Evolutionary conservation across 2,329 filamentous ascomycete species (phyloP).

Genomic region (Pyricularia sp.): DNA sequence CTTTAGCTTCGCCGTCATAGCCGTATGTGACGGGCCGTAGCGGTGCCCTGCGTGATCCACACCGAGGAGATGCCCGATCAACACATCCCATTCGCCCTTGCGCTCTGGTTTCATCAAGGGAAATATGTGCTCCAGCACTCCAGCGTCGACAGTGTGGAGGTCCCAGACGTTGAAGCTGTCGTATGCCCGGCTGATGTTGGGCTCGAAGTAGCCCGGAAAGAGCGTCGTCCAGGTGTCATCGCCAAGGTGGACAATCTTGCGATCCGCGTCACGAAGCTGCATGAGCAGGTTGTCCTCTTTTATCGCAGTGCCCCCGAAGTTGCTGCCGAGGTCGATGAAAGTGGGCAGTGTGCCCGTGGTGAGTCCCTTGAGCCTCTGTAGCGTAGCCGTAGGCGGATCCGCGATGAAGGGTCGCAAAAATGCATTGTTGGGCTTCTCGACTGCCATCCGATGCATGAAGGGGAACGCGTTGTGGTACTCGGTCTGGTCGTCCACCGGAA

Average conservation of each 20-base stretch:
- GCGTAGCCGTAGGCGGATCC: conserved; percentile 84
- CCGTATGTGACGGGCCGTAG: conserved; percentile 83
- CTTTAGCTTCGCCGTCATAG: conserved; percentile 79
- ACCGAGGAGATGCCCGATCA: conserved; percentile 86
- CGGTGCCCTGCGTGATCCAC: conserved; percentile 96
- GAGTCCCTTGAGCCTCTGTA: conserved; percentile 84
- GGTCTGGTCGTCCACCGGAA: conserved; percentile 52
- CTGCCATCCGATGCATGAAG: conserved; percentile 71
- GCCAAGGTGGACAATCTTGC: conserved; percentile 83
- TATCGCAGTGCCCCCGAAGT: conserved; percentile 88
- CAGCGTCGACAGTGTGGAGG: conserved; percentile 90
- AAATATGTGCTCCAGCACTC: conserved; percentile 81
- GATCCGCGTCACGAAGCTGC: conserved; percentile 49
- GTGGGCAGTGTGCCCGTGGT: conserved; percentile 93
- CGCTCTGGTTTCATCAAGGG: conserved; percentile 59
- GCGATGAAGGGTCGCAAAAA: conserved; percentile 92
- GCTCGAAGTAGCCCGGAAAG: conserved; percentile 87
- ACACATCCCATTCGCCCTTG: conserved; percentile 72
- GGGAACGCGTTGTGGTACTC: conserved; percentile 80
- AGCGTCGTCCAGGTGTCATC: conserved; percentile 94
- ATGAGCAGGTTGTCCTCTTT: conserved; percentile 75
- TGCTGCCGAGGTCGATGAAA: conserved; percentile 86
- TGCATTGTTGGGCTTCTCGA: conserved; percentile 62
- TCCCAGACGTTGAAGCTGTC: conserved; percentile 99
- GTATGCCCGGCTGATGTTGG: conserved; percentile 74